phyloP scores from a whole-genome alignment of 129 eudicot species.

The Scalesia atractyloides region DNA sequence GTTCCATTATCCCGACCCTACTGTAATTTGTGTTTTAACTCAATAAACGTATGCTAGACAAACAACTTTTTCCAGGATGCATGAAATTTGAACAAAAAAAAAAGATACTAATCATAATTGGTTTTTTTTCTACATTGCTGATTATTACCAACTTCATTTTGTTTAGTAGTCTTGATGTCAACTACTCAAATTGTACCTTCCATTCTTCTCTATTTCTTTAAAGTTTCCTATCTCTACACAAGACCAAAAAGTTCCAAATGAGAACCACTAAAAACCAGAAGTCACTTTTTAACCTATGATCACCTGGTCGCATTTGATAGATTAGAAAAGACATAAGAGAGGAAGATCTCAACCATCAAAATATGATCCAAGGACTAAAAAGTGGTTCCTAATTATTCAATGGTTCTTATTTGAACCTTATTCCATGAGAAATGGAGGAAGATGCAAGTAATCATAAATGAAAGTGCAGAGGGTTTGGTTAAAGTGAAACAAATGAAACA shows the following conservation, averaged over 20 bases:
- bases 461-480: not conserved
- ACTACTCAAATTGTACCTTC: not conserved
- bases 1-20: too few species aligned
- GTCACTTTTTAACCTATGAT: not conserved
- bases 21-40: too few species aligned
- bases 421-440: not conserved
- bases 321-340: too few species aligned
- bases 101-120: too few species aligned
- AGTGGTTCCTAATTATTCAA: not conserved
- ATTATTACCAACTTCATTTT: not conserved
- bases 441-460: not conserved
- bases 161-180: not conserved
- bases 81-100: too few species aligned
- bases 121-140: too few species aligned
- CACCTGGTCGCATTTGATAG: not conserved
- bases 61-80: too few species aligned
- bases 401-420: too few species aligned
- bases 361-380: not conserved
- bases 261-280: too few species aligned
- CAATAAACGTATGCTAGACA: too few species aligned
- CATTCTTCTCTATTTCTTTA: not conserved
- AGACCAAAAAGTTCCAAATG: not conserved
- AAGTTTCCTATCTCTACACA: not conserved
- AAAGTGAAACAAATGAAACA: not conserved
- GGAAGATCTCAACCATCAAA: not conserved